phyloP scores from a whole-genome alignment of 345 rosid species.

The Adansonia digitata region DNA sequence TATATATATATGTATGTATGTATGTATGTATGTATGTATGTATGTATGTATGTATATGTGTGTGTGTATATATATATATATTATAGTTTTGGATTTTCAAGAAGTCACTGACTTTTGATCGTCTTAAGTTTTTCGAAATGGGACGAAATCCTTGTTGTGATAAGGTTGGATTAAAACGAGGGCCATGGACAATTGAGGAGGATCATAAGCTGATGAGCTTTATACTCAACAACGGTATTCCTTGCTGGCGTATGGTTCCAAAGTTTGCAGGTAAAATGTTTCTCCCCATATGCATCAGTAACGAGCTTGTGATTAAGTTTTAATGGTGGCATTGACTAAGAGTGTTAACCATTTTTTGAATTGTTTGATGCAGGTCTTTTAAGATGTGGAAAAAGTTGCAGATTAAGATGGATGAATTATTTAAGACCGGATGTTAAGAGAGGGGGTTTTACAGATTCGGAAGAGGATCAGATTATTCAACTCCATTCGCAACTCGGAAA shows the following conservation, averaged over 20 bases:
- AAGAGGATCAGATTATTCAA: slow-evolving; percentile 72
- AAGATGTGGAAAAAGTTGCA: slow-evolving; percentile 90
- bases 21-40: not conserved
- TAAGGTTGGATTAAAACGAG: slow-evolving; percentile 82
- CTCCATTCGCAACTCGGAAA: slow-evolving; percentile 83
- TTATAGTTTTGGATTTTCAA: not conserved
- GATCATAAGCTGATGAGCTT: slow-evolving; percentile 83
- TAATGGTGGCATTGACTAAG: not conserved
- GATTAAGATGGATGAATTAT: slow-evolving; percentile 93
- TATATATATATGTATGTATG: not conserved
- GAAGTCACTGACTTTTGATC: too few relatives aligned
- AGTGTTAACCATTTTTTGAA: not conserved
- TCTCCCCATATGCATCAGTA: not conserved
- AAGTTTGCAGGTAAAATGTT: slow-evolving; percentile 86
- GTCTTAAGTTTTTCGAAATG: slow-evolving; percentile 25
- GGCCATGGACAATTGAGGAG: slow-evolving; percentile 97
- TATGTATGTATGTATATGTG: not conserved
- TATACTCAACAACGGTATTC: slow-evolving; percentile 82
- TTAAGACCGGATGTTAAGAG: slow-evolving; percentile 85
- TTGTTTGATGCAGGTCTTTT: slow-evolving; percentile 46
- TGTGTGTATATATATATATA: too few relatives aligned
- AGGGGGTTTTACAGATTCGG: slow-evolving; percentile 71
- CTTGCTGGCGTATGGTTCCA: slow-evolving; percentile 89
- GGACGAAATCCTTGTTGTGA: slow-evolving; percentile 96
- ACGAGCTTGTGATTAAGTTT: not conserved